phyloP scores from a whole-genome alignment of 495 filamentous ascomycete species.

The Parathielavia hyrcaniae region DNA sequence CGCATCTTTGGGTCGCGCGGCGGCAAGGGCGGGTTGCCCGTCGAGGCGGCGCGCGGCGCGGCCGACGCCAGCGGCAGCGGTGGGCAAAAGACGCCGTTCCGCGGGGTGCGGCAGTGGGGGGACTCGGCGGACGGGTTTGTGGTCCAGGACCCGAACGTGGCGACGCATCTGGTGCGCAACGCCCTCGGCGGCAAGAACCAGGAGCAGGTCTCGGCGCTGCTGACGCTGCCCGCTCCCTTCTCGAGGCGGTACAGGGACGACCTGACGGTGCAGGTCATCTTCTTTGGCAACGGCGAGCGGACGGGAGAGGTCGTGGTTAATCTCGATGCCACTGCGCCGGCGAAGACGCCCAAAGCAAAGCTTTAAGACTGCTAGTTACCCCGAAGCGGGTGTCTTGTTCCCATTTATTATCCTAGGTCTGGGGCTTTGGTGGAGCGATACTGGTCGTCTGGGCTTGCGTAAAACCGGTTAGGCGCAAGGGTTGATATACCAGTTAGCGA shows the following conservation, averaged over 20 bases:
- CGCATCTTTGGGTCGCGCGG: conserved; percentile 48
- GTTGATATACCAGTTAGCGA: conserved; percentile 13
- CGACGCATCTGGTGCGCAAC: conserved; percentile 92
- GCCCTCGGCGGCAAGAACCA: conserved; percentile 88
- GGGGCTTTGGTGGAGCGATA: not conserved
- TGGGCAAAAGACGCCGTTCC: conserved; percentile 66
- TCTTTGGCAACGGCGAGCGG: conserved; percentile 79
- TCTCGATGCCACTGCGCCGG: conserved; percentile 70
- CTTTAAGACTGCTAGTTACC: conserved; percentile 29
- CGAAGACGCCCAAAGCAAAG: conserved; percentile 47
- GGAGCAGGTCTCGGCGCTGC: conserved; percentile 88
- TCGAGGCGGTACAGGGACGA: conserved; percentile 90
- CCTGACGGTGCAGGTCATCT: conserved; percentile 95
- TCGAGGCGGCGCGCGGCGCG: conserved; percentile 41
- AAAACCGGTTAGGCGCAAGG: conserved; percentile 9
- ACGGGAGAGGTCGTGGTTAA: conserved; percentile 74
- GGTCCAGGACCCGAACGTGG: conserved; percentile 91
- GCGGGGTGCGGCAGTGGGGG: conserved; percentile 72
- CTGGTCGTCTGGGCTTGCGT: too few species aligned
- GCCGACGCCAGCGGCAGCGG: conserved; percentile 41
- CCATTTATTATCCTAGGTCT: not conserved
- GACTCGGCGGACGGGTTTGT: conserved; percentile 72
- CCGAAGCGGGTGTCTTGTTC: not conserved
- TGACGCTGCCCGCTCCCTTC: conserved; percentile 87
- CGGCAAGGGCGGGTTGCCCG: conserved; percentile 46